Evolutionary conservation across 768 basidiomycete species (phyloP).

Genomic region (Termitomyces eurrhizus): DNA sequence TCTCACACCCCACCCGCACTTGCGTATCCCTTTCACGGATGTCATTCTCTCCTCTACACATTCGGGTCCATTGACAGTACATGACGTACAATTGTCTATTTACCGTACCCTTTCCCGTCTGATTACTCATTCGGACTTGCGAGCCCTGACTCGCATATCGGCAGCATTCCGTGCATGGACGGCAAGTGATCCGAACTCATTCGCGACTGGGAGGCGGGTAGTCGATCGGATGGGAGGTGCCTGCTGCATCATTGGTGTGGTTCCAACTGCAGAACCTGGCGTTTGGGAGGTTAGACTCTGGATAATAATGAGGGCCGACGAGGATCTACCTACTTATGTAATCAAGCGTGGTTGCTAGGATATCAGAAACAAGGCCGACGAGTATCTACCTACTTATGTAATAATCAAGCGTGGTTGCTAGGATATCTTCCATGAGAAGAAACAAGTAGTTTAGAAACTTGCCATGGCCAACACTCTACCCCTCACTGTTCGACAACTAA

Average conservation of each 20-base stretch:
- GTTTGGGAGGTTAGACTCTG: background rate
- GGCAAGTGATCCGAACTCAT: background rate
- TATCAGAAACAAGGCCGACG: background rate
- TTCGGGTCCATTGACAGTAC: background rate
- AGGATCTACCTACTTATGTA: no score
- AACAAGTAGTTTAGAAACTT: background rate
- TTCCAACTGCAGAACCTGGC: background rate
- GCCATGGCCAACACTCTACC: background rate
- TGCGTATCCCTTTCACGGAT: background rate
- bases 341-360: background rate
- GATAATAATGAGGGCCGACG: no score
- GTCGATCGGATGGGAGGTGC: slow-evolving; percentile 1
- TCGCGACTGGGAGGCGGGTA: background rate
- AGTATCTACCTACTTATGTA: no score
- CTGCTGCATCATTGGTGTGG: background rate
- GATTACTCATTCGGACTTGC: background rate
- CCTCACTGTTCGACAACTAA: slow-evolving; percentile 5
- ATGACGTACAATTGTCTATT: background rate
- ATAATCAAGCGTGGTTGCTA: background rate
- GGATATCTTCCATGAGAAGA: background rate
- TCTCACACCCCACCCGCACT: no score
- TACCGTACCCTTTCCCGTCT: background rate
- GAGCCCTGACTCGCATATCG: background rate
- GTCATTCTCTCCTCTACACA: background rate
- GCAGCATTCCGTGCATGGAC: background rate